Evolutionary conservation across 176 grass and related monocot genomes (phyloP), one percentile per base, ranked within the genome.

Genomic region (Cymbopogon citratus): DNA sequence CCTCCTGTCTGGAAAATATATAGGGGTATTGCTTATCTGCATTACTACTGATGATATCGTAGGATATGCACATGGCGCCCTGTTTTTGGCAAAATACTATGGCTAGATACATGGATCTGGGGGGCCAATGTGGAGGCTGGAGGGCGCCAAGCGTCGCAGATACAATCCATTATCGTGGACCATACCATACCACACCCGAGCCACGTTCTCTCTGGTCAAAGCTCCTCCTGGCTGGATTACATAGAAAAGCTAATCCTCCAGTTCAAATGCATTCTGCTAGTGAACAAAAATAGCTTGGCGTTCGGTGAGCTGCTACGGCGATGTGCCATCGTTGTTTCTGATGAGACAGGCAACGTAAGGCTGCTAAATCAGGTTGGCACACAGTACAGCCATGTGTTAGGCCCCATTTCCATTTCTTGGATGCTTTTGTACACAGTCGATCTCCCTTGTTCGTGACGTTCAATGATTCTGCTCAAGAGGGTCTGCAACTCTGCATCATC

Each of bases 391-490:
- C 24, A 67, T 63, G 51, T 43, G 51, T 43, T 43, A 59, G 19
- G 56, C 54, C n/a, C n/a, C 23, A 36, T 73, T 66, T 65, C 82
- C 71, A 31, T 44, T 63, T 89, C 71, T 27, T 71, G 77, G 71
- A 69, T 76, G 24, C 82, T 51, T 69, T 39, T 70, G 31, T 19
- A 59, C 43, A n/a, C 82, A 46, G 35, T 43, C n/a, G n/a, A n/a
- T n/a, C n/a, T 15, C 0, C 33, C 25, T 7, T 38, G 78, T 7
- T n/a, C n/a, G n/a, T n/a, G n/a, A n/a, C n/a, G n/a, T n/a, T 66
- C 8, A 49, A 82, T 85, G 44, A 81, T 82, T 89, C 45, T 69
- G 72, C 77, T 35, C 33, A 15, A 54, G 43, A 73, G 41, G 64
- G 75, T 23, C 51, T 12, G 68, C 21, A n/a, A n/a, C n/a, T n/a